Conservation (phyloP, 257 asterid species). For the Eustoma russellianum region DNA sequence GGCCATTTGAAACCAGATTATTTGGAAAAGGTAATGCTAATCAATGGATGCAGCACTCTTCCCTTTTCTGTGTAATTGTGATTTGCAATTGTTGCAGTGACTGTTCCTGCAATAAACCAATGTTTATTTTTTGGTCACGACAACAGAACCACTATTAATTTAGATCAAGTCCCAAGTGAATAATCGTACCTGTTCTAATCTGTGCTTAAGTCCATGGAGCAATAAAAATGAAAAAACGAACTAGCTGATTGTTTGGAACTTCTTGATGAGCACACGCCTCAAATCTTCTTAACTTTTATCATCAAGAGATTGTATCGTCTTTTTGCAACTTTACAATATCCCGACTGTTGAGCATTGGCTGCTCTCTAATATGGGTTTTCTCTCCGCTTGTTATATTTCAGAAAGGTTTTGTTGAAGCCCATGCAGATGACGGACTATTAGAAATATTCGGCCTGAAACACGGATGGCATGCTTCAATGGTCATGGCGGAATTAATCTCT, state of each 20-base stretch:
- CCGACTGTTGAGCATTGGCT: too few relatives aligned
- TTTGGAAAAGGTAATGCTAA: slow-evolving; percentile 72
- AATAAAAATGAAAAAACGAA: not conserved
- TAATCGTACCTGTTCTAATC: not conserved
- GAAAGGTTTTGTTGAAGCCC: slow-evolving; percentile 83
- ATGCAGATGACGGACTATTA: slow-evolving; percentile 66
- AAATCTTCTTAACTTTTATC: not conserved
- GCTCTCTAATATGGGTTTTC: slow-evolving; percentile 1
- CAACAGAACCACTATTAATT: too few relatives aligned
- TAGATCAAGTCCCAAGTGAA: not conserved
- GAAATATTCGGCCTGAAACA: slow-evolving; percentile 81
- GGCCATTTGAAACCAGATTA: slow-evolving; percentile 74
- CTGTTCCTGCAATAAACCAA: too few relatives aligned
- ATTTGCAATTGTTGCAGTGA: too few relatives aligned
- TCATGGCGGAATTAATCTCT: slow-evolving; percentile 75
- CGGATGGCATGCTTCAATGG: slow-evolving; percentile 98
- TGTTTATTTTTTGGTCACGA: too few relatives aligned
- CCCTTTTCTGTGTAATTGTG: too few relatives aligned
- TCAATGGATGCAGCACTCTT: too few relatives aligned
- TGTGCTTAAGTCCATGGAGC: not conserved
- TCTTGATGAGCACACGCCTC: too few relatives aligned
- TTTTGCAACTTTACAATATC: not conserved
- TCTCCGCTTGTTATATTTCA: slow-evolving; percentile 13
- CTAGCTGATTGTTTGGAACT: not conserved
- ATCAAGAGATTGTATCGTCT: not conserved